Evolutionary conservation across 352 stramenopile genomes (phyloP), one percentile per base, ranked within the genome.

Genomic region (Phytophthora megakarya): DNA sequence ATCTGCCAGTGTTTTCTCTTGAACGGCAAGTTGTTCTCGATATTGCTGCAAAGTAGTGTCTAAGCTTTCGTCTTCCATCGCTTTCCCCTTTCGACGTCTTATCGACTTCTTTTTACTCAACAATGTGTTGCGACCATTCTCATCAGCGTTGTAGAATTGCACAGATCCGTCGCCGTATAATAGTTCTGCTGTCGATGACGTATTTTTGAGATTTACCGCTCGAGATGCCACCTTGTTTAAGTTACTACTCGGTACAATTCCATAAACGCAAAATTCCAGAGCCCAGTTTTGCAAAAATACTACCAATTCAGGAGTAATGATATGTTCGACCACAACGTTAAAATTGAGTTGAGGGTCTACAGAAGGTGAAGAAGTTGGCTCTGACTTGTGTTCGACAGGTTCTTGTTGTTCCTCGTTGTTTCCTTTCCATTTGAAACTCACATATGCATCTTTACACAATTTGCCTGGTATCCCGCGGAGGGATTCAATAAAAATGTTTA

Each of bases 201-300:
- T 37, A 9, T 25, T 65, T 33, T 70, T 74, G 3, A 72, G 37
- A 30, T 84, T 67, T 1, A 89, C 59, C 9, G 66, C 75, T 16
- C 65, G 78, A 11, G 81, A 88, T 5, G 78, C 76, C n/a, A 91
- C 69, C 52, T 86, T 87, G 67, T 87, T 91, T 15, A 91, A 42
- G 39, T 89, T 89, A 47, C 72, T 93, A 47, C 81, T 93, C 4
- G 84, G 84, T 5, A 91, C 84, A 49, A 90, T 93, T 3, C 84
- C 81, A 39, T 75, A 91, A 6, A 91, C 70, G 7, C 61, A 55
- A 18, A 93, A 60, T 48, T 89, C 79, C 13, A 93, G 44, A n/a
- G 84, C 82, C 19, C 65, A 73, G 15, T 42, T 76, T 38, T 68
- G 43, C 21, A 92, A 54, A 46, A 70, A 78, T 3, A 52, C 40